Conservation (phyloP, 768 basidiomycete genomes). For the Cystobasidium tubakii region DNA sequence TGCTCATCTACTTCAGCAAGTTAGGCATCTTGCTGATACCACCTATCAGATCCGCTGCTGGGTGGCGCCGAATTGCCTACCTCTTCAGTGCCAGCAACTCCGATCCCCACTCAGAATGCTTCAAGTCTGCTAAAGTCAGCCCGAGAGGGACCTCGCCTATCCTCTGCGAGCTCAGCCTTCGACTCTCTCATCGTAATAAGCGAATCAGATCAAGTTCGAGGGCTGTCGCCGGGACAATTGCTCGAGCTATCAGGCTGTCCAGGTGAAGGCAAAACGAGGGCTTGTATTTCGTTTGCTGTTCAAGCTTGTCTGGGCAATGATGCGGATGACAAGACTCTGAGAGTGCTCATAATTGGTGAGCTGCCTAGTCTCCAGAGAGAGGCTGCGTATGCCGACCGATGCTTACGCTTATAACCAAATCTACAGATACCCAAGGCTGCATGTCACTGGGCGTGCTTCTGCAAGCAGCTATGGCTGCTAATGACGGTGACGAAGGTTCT, state of each 20-base stretch:
- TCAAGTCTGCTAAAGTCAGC: neutral
- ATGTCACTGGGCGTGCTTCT: neutral
- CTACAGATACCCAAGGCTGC: conserved; percentile 31
- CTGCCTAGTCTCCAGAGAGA: no score
- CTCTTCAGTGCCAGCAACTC: neutral
- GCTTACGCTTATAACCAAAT: no score
- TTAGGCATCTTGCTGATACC: neutral
- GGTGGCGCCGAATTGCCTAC: neutral
- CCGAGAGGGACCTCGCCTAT: neutral
- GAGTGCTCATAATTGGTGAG: conserved; percentile 13
- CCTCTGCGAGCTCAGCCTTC: neutral
- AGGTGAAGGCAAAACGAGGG: conserved; percentile 30
- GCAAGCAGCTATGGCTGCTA: neutral
- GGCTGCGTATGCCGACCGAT: no score
- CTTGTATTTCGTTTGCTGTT: conserved; percentile 12
- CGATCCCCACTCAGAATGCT: conserved; percentile 9
- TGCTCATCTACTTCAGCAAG: neutral
- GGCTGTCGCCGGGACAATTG: neutral
- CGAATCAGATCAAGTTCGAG: neutral
- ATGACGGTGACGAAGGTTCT: neutral
- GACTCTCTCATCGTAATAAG: conserved; percentile 4
- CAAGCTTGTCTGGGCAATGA: conserved; percentile 5
- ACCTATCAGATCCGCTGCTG: neutral
- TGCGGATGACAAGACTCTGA: neutral
- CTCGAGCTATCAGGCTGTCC: conserved; percentile 28